phyloP scores from a whole-genome alignment of 139 green algal genomes.

The Haematococcus lacustris region DNA sequence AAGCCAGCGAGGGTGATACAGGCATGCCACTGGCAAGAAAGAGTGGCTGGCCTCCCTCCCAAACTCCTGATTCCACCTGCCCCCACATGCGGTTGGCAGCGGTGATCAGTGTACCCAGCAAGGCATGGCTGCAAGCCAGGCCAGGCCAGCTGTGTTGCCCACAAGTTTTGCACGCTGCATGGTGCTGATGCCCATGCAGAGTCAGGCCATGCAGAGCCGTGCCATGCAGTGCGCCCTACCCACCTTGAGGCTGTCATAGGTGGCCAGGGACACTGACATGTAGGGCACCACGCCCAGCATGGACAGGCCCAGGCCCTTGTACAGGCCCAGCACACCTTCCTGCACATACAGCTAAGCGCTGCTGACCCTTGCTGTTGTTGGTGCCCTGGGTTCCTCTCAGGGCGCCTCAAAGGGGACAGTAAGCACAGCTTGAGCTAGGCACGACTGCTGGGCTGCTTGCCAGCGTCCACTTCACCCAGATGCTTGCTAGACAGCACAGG shows the following conservation, averaged over 20 bases:
- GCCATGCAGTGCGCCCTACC: neutral
- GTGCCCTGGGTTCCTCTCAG: neutral
- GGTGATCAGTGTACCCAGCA: neutral
- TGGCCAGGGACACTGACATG: conserved; percentile 40
- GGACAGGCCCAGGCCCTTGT: conserved; percentile 44
- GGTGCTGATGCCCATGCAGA: neutral
- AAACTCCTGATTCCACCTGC: neutral
- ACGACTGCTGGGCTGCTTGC: neutral
- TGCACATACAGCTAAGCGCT: conserved; percentile 7
- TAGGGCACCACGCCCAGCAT: conserved; percentile 47
- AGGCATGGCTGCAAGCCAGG: neutral
- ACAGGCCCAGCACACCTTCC: conserved; percentile 38
- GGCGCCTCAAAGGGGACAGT: too few relatives aligned
- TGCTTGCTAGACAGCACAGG: too few relatives aligned
- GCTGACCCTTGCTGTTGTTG: neutral
- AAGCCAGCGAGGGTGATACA: too few relatives aligned
- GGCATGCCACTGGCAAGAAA: too few relatives aligned
- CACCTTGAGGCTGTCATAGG: conserved; percentile 44
- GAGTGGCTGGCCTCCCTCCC: too few relatives aligned
- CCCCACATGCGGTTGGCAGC: neutral
- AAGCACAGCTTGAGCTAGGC: neutral
- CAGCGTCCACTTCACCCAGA: neutral
- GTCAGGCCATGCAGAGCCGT: neutral
- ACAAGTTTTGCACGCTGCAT: neutral
- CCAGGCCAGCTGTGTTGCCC: neutral